phyloP scores from a whole-genome alignment of 768 basidiomycete genomes.

The Flagelloscypha sp. region DNA sequence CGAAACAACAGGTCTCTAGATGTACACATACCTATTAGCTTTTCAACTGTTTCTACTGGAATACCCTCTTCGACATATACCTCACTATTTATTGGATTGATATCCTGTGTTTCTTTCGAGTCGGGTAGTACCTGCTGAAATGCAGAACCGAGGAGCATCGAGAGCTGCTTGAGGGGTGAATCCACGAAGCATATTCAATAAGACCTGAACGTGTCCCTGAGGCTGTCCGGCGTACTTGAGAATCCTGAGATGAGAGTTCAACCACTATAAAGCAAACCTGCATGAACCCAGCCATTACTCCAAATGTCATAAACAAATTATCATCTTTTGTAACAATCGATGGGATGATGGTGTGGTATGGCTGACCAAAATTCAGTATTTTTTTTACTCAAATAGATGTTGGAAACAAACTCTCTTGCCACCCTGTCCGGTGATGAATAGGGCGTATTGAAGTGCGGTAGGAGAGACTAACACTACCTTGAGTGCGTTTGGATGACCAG shows the following conservation, averaged over 20 bases:
- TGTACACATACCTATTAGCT: conserved; percentile 50
- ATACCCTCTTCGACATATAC: conserved; percentile 89
- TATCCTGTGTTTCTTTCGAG: conserved; percentile 40
- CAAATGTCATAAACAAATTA: conserved; percentile 83
- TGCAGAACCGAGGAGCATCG: conserved; percentile 94
- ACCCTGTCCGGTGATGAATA: conserved; percentile 32
- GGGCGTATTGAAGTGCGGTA: neutral
- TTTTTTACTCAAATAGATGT: too few species aligned
- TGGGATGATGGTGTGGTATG: conserved; percentile 93
- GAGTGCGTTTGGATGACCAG: conserved; percentile 80
- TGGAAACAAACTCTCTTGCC: too few species aligned
- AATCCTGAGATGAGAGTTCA: conserved; percentile 6
- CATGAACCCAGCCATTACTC: conserved; percentile 92
- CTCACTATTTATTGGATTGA: conserved; percentile 57
- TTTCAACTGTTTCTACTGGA: conserved; percentile 47
- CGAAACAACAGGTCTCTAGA: neutral
- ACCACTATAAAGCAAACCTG: conserved; percentile 35
- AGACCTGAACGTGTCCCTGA: conserved; percentile 92
- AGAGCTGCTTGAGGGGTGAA: conserved; percentile 84
- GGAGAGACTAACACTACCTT: conserved; percentile 33
- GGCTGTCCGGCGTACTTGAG: conserved; percentile 39
- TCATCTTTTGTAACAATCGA: conserved; percentile 70
- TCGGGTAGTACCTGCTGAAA: conserved; percentile 78
- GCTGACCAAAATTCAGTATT: conserved; percentile 25
- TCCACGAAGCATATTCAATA: conserved; percentile 84